Percentiles rank a stretch among this genome's conserved stretches.
These are phyloP conservation scores for Phytophthora pini DNA, from an alignment of 352 stramenopile genomes.

Conservation along the genomic window DNA sequence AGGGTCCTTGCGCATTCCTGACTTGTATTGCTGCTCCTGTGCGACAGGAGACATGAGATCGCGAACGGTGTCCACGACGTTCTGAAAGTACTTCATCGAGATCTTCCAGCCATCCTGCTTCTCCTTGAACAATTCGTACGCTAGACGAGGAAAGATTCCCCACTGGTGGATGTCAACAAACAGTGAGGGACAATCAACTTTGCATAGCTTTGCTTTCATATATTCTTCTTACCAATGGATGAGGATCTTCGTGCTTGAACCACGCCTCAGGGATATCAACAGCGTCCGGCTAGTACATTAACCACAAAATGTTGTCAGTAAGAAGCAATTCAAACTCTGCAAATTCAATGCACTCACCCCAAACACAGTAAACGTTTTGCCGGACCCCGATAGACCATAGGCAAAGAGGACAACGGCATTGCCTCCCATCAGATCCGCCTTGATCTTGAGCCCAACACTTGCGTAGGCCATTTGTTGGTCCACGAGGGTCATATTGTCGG, in stretches of 20 bases:
- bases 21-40: conserved; percentile 95
- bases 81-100: conserved; percentile 98
- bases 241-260: conserved; percentile 93
- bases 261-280: conserved; percentile 93
- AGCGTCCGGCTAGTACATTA: conserved; percentile 73
- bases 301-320: conserved; percentile 9
- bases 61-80: conserved; percentile 95
- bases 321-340: neutral
- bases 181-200: conserved; percentile 3
- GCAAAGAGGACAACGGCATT: conserved; percentile 96
- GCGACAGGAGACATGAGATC: conserved; percentile 94
- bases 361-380: conserved; percentile 96
- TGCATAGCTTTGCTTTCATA: neutral
- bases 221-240: conserved; percentile 55
- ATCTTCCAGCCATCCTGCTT: conserved; percentile 97
- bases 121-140: conserved; percentile 95
- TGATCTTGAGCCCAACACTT: conserved; percentile 92
- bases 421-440: conserved; percentile 87
- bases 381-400: conserved; percentile 92
- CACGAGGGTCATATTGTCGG: conserved; percentile 88
- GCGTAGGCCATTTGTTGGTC: conserved; percentile 93
- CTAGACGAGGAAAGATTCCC: conserved; percentile 92
- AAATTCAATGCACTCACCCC: conserved; percentile 43
- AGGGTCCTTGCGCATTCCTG: conserved; percentile 93
- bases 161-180: conserved; percentile 46